Base-by-base conservation (phyloP, 1,139 yeast species). In the Suhomyces bribrorum region DNA sequence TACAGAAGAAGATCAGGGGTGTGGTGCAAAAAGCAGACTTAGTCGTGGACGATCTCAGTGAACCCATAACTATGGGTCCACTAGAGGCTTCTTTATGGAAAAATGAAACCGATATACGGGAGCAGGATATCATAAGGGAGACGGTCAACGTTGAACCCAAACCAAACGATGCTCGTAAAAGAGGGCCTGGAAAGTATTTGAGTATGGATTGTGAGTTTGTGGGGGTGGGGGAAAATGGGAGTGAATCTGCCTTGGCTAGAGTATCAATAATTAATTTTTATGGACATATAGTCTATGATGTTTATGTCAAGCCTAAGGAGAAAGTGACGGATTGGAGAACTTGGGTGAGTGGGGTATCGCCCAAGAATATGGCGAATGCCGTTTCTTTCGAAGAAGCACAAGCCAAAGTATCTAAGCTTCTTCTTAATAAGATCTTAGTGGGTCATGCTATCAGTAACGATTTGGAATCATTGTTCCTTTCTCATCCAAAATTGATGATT, bases 141-240 rank as follows among this genome's bases (percentile, higher is more conserved):
- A 29, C 32, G 3, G n/a, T 9, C 5, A 31, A 7, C 7, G 29
- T 36, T 5, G 28, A 16, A 6, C n/a, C n/a, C 2, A 14, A 9
- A n/a, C 5, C 16, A 13, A 25, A 14, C 13, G 22, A 14, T 13
- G 17, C 18, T 5, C 26, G 39, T 14, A 69, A 67, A 42, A 48
- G 38, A 33, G 75, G 70, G 34, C 70, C 79, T 1, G 96, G 96
- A 1, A 83, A 76, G 51, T 88, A 77, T 49, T 50, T 90, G 6
- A 89, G 96, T 0, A 77, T 90, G 43, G 97, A 90, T 63, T 89
- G 97, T 68, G 97, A 90, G 54, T 89, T 90, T 69, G 97, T 90
- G 1, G 97, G 97, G 5, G 82, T 85, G 1, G 97, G 96, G 0
- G 77, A 75, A 1, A 81, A 79, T 14, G 95, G 94, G 6, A 52